These are phyloP conservation scores for Phialemonium atrogriseum DNA, from an alignment of 2,329 filamentous ascomycete species.

Conservation along the genomic window DNA sequence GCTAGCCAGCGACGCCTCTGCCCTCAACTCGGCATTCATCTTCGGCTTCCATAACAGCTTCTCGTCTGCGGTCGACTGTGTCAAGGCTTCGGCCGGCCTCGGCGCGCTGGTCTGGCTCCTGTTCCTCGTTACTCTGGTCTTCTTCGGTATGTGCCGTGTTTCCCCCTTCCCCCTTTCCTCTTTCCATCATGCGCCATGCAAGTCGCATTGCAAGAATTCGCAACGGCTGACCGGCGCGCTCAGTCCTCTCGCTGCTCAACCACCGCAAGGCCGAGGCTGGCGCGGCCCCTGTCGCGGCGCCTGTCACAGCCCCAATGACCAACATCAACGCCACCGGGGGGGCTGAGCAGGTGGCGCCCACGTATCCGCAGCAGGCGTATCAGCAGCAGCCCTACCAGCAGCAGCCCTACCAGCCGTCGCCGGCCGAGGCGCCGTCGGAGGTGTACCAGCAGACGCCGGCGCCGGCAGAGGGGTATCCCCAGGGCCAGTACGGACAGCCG, in stretches of 20 bases:
- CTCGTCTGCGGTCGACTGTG: slow-evolving; percentile 7
- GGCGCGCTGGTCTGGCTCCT: slow-evolving; percentile 14
- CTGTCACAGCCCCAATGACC: not conserved
- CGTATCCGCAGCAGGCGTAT: slow-evolving; percentile 3
- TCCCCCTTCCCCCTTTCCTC: slow-evolving; percentile 1
- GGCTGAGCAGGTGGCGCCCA: not conserved
- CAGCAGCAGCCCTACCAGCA: slow-evolving; percentile 1
- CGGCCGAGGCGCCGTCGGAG: not conserved
- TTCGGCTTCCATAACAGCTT: slow-evolving; percentile 1
- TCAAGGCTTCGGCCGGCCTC: slow-evolving; percentile 13
- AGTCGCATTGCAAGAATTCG: not conserved
- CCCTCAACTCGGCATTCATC: slow-evolving; percentile 3
- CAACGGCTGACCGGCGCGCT: not conserved
- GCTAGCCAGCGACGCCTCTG: slow-evolving; percentile 11
- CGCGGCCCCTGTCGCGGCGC: not conserved
- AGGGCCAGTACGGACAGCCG: too few relatives aligned
- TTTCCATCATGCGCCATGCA: too few relatives aligned
- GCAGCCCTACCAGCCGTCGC: slow-evolving; percentile 1
- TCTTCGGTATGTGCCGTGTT: slow-evolving; percentile 7
- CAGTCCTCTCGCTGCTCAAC: slow-evolving; percentile 2
- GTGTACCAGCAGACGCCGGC: too few relatives aligned
- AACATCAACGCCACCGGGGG: not conserved
- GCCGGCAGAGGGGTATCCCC: too few relatives aligned
- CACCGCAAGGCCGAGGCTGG: slow-evolving; percentile 3
- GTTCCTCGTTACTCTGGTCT: slow-evolving; percentile 10